A percentile compares a stretch with the other conserved stretches of the same genome.
phyloP scores from a whole-genome alignment of 768 basidiomycete genomes.

The Mycena maculata region DNA sequence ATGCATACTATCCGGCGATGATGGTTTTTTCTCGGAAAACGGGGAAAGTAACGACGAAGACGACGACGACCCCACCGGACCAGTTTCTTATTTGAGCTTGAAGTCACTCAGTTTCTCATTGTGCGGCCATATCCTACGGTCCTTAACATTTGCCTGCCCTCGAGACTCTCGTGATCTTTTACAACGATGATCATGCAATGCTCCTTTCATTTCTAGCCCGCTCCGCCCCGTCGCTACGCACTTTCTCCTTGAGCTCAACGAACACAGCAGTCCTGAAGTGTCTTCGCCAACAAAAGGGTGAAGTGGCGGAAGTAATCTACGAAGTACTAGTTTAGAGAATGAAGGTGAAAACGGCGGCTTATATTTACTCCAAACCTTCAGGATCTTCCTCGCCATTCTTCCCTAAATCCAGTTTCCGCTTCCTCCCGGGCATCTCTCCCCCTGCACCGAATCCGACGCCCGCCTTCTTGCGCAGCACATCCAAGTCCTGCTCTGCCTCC shows the following conservation, averaged over 20 bases:
- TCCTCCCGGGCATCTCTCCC: conserved; percentile 76
- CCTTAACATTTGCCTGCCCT: not conserved
- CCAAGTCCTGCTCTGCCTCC: conserved; percentile 83
- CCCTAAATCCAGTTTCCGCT: conserved; percentile 75
- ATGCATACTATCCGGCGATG: not conserved
- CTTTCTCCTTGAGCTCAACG: not conserved
- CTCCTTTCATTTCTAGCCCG: not conserved
- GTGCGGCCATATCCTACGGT: not conserved
- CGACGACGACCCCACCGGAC: not conserved
- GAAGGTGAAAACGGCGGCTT: not conserved
- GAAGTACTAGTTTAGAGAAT: too few species aligned
- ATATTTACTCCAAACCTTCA: conserved; percentile 28
- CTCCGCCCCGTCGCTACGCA: not conserved
- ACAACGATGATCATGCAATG: not conserved
- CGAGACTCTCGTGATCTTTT: not conserved
- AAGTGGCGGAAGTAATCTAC: too few species aligned
- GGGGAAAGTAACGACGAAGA: too few species aligned
- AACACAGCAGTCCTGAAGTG: not conserved
- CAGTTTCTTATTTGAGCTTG: not conserved
- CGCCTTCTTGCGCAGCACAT: conserved; percentile 80
- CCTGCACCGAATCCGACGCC: conserved; percentile 82
- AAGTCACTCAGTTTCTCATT: not conserved
- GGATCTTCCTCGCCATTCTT: conserved; percentile 39
- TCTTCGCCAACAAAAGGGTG: not conserved
- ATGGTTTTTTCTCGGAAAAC: too few species aligned